A percentile compares a stretch with the other conserved stretches of the same genome.
These are phyloP conservation scores for Amoeboaphelidium protococcarum DNA, from an alignment of 371 early-diverging fungal species.

Conservation along the genomic window DNA sequence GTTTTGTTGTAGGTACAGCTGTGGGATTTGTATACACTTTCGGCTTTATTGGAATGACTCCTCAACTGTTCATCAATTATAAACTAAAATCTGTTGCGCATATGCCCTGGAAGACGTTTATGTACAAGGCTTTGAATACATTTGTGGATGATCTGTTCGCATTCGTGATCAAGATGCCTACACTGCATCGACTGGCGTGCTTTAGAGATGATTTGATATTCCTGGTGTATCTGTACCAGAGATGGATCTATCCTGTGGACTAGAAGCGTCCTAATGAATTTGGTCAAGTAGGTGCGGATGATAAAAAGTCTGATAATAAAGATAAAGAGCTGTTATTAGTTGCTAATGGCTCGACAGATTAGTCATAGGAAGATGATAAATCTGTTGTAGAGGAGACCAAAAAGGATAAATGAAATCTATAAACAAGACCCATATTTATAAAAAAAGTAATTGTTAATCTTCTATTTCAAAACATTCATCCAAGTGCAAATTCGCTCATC, in stretches of 20 bases:
- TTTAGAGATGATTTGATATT: conserved; percentile 11
- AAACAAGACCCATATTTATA: no score
- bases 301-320: no score
- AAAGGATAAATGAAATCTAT: no score
- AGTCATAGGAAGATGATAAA: no score
- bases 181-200: conserved; percentile 69
- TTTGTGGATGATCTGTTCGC: conserved; percentile 86
- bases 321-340: no score
- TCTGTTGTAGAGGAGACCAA: no score
- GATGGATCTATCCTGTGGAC: conserved; percentile 62
- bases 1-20: conserved; percentile 51
- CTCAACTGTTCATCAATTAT: conserved; percentile 74
- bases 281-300: no score
- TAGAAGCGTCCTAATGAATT: conserved; percentile 65
- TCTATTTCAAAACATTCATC: no score
- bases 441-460: no score
- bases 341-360: no score
- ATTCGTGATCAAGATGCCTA: conserved; percentile 79
- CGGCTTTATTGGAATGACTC: conserved; percentile 66
- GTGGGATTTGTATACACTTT: conserved; percentile 43
- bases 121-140: conserved; percentile 70
- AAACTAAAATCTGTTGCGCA: conserved; percentile 72
- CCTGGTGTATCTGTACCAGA: conserved; percentile 32
- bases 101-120: conserved; percentile 76
- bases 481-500: no score